phyloP scores from a whole-genome alignment of 257 asterid genomes.

The Anisodus acutangulus region DNA sequence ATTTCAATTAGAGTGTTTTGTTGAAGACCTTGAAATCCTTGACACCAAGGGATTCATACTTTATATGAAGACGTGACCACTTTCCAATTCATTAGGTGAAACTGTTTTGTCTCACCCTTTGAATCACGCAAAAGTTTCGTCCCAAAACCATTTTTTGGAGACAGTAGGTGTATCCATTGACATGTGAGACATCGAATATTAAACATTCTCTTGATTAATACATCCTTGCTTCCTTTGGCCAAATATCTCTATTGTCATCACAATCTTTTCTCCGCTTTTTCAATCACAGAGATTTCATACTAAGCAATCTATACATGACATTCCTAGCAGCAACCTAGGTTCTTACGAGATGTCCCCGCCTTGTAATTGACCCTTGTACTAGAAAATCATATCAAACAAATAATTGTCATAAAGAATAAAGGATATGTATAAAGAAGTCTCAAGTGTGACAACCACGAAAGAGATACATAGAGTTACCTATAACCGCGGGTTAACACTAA shows the following conservation, averaged over 20 bases:
- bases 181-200: neutral
- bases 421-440: neutral
- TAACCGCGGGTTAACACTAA: neutral
- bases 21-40: neutral
- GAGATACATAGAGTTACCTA: neutral
- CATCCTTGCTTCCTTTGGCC: neutral
- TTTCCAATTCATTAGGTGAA: neutral
- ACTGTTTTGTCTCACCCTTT: neutral
- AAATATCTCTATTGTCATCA: neutral
- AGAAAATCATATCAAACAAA: neutral
- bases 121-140: neutral
- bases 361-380: neutral
- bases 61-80: neutral
- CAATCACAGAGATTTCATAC: neutral
- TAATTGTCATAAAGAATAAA: neutral
- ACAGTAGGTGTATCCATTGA: neutral
- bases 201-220: slow-evolving; percentile 13
- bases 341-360: slow-evolving; percentile 7
- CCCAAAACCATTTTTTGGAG: neutral
- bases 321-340: neutral
- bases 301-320: neutral
- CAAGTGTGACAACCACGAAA: neutral
- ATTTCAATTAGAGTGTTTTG: neutral
- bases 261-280: neutral
- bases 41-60: neutral